These are phyloP conservation scores for Mortierella sp. DNA, from an alignment of 371 early-diverging fungal species.

Conservation along the genomic window DNA sequence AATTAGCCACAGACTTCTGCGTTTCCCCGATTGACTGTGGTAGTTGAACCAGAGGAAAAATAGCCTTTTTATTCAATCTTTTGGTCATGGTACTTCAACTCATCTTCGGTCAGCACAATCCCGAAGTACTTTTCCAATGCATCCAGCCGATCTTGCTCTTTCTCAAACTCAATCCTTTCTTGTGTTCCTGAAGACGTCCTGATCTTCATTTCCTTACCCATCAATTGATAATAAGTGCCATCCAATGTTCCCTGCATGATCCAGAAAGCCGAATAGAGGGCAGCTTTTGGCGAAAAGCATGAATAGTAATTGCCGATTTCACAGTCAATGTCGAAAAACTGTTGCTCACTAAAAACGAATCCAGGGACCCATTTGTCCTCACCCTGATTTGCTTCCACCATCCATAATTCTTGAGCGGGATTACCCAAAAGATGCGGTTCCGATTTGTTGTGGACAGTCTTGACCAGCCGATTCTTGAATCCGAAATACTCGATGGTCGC, in stretches of 20 bases:
- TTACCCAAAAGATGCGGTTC: conserved; percentile 16
- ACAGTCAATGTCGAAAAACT: conserved; percentile 24
- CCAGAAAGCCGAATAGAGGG: conserved; percentile 16
- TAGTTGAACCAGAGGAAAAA: background rate
- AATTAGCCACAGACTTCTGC: too few species aligned
- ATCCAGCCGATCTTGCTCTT: conserved; percentile 27
- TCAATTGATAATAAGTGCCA: conserved; percentile 10
- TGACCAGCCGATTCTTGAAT: conserved; percentile 14
- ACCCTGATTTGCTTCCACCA: conserved; percentile 19
- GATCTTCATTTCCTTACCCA: conserved; percentile 11
- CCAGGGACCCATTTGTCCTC: conserved; percentile 23
- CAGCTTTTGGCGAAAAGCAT: conserved; percentile 8
- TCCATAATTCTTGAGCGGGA: conserved; percentile 20
- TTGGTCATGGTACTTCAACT: conserved; percentile 29
- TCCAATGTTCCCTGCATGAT: conserved; percentile 21
- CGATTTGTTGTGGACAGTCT: conserved; percentile 5
- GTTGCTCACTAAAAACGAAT: conserved; percentile 22
- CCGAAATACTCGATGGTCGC: conserved; percentile 25
- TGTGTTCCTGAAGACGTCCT: conserved; percentile 9
- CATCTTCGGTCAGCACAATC: conserved; percentile 33
- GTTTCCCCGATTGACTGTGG: too few species aligned
- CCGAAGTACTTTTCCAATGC: conserved; percentile 32
- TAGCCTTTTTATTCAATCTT: conserved; percentile 15
- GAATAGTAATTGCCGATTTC: conserved; percentile 21
- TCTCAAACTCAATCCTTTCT: conserved; percentile 10